These are phyloP conservation scores for Raffaelea ambrosiae DNA, from an alignment of 2,329 filamentous ascomycete genomes.

Conservation along the genomic window DNA sequence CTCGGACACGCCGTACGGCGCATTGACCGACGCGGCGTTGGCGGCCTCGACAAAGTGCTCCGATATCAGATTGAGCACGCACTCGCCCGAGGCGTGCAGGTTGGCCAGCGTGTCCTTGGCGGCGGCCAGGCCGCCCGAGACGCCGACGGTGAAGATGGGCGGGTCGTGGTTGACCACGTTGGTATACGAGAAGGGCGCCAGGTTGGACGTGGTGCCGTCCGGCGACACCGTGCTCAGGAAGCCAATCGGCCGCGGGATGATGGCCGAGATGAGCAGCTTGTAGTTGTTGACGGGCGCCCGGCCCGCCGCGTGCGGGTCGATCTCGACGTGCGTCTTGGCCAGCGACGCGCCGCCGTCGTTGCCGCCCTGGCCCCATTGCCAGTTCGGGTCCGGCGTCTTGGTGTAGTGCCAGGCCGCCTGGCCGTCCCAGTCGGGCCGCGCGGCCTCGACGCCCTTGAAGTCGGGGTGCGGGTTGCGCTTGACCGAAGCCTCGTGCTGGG, in stretches of 20 bases:
- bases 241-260: slow-evolving; percentile 75
- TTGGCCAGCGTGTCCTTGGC: slow-evolving; percentile 78
- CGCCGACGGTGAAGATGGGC: slow-evolving; percentile 64
- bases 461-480: slow-evolving; percentile 63
- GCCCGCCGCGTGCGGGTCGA: slow-evolving; percentile 70
- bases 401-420: slow-evolving; percentile 43
- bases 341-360: slow-evolving; percentile 35
- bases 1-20: slow-evolving; percentile 68
- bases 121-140: slow-evolving; percentile 31
- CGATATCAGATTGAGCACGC: slow-evolving; percentile 78
- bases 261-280: slow-evolving; percentile 78
- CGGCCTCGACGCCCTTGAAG: slow-evolving; percentile 64
- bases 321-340: slow-evolving; percentile 56
- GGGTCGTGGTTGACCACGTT: slow-evolving; percentile 80
- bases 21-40: slow-evolving; percentile 71
- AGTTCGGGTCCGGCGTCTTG: slow-evolving; percentile 55
- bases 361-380: slow-evolving; percentile 57
- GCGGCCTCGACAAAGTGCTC: slow-evolving; percentile 83
- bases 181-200: slow-evolving; percentile 84
- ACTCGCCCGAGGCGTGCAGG: slow-evolving; percentile 62
- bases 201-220: slow-evolving; percentile 56
- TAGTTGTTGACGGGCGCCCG: slow-evolving; percentile 69
- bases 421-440: slow-evolving; percentile 48
- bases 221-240: slow-evolving; percentile 46
- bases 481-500: slow-evolving; percentile 19